Conservation (phyloP, 2,329 filamentous ascomycete species). For the Monilinia aucupariae region DNA sequence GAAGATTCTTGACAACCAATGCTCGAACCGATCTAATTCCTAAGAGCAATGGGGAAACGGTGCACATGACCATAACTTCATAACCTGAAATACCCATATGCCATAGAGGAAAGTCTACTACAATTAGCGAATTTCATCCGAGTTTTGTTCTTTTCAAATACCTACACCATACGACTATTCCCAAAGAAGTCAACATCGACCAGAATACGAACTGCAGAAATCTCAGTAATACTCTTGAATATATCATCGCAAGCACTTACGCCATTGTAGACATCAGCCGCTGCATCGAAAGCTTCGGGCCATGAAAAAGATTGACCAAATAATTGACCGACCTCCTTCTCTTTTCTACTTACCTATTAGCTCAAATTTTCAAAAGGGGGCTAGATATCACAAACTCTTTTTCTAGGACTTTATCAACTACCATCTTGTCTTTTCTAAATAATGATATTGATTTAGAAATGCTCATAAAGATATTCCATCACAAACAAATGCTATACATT, state of each 20-base stretch:
- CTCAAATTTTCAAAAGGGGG: slow-evolving; percentile 28
- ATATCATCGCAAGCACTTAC: slow-evolving; percentile 44
- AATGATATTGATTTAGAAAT: slow-evolving; percentile 34
- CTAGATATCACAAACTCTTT: slow-evolving; percentile 60
- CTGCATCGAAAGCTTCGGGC: slow-evolving; percentile 69
- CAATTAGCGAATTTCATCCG: slow-evolving; percentile 18
- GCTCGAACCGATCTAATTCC: slow-evolving; percentile 63
- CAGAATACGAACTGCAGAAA: slow-evolving; percentile 77
- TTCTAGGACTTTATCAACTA: slow-evolving; percentile 51
- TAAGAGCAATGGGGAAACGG: slow-evolving; percentile 74
- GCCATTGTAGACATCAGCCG: slow-evolving; percentile 86
- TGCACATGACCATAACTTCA: slow-evolving; percentile 81
- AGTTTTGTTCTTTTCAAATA: slow-evolving; percentile 27
- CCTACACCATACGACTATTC: slow-evolving; percentile 89
- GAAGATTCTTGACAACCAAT: slow-evolving; percentile 62
- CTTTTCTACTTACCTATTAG: slow-evolving; percentile 53
- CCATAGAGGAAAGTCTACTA: slow-evolving; percentile 86
- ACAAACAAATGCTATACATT: slow-evolving; percentile 48
- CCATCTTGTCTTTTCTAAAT: slow-evolving; percentile 39
- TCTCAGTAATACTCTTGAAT: slow-evolving; percentile 13
- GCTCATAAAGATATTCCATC: slow-evolving; percentile 29
- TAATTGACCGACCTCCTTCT: slow-evolving; percentile 64
- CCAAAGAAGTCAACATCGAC: slow-evolving; percentile 87
- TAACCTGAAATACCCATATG: slow-evolving; percentile 98
- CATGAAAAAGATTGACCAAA: slow-evolving; percentile 69